Conservation (phyloP, 1,284 basidiomycete genomes). For the Prillingera fragicola region DNA sequence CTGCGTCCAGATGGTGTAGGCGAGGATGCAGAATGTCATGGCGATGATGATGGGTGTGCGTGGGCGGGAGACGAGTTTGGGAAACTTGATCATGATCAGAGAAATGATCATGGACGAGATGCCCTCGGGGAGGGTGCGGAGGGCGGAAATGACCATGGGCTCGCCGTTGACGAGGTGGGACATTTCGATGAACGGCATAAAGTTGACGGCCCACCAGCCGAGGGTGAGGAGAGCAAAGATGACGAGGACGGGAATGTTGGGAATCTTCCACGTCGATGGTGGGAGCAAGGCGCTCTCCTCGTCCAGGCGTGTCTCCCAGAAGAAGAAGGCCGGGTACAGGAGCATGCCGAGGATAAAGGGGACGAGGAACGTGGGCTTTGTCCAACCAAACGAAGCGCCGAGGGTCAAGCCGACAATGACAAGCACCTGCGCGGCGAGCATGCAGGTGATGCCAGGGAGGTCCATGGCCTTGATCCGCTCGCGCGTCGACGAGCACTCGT, state of each 20-base stretch:
- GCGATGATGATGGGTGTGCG: slow-evolving; percentile 21
- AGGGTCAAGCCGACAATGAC: slow-evolving; percentile 30
- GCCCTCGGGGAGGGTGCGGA: slow-evolving; percentile 25
- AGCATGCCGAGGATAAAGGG: slow-evolving; percentile 20
- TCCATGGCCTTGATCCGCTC: slow-evolving; percentile 1
- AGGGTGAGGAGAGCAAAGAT: slow-evolving; percentile 23
- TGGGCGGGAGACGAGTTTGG: slow-evolving; percentile 10
- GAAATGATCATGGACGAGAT: slow-evolving; percentile 16
- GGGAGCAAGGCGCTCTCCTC: slow-evolving; percentile 28
- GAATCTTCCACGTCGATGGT: slow-evolving; percentile 28
- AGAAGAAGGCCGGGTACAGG: slow-evolving; percentile 27
- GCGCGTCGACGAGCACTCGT: slow-evolving; percentile 13
- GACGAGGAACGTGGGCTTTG: slow-evolving; percentile 20
- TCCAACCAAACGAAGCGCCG: slow-evolving; percentile 26
- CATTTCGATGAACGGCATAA: slow-evolving; percentile 21
- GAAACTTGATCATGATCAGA: slow-evolving; percentile 3
- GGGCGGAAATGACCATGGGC: slow-evolving; percentile 19
- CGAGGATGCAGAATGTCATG: slow-evolving; percentile 18
- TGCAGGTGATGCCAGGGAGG: slow-evolving; percentile 1
- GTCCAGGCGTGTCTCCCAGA: slow-evolving; percentile 26
- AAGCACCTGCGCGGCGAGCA: slow-evolving; percentile 20
- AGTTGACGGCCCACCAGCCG: slow-evolving; percentile 23
- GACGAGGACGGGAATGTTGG: slow-evolving; percentile 31
- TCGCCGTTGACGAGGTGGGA: slow-evolving; percentile 17
- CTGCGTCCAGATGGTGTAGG: slow-evolving; percentile 13